phyloP scores from a whole-genome alignment of 208 protist genomes.

The Borovskyia barvae region DNA sequence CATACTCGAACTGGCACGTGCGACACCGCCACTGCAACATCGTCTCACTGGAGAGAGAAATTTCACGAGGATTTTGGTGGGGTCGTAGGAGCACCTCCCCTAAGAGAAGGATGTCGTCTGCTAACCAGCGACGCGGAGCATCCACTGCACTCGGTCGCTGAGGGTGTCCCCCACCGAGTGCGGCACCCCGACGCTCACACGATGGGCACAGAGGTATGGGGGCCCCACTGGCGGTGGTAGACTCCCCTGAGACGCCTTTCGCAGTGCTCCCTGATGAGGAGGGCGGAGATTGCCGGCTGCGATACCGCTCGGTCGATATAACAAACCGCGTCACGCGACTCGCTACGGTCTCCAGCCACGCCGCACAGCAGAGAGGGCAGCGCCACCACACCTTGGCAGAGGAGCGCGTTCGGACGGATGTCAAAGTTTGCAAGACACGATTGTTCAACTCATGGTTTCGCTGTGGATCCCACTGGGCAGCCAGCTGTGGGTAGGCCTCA shows the following conservation, averaged over 20 bases:
- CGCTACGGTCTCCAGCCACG: slow-evolving; percentile 63
- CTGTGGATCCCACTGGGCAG: slow-evolving; percentile 62
- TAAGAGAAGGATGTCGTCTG: slow-evolving; percentile 49
- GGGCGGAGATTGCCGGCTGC: neutral
- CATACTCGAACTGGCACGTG: slow-evolving; percentile 53
- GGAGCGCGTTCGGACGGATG: slow-evolving; percentile 39
- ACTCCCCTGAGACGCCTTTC: no score
- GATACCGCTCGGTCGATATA: neutral
- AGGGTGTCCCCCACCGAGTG: neutral
- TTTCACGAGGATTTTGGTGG: slow-evolving; percentile 44
- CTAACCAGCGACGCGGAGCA: slow-evolving; percentile 25
- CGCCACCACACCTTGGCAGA: slow-evolving; percentile 53
- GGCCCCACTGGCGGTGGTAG: neutral
- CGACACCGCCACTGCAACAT: slow-evolving; percentile 64
- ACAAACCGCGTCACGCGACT: slow-evolving; percentile 46
- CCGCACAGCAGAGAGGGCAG: slow-evolving; percentile 46
- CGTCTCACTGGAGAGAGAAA: slow-evolving; percentile 47
- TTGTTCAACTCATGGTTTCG: slow-evolving; percentile 53
- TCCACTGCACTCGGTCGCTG: neutral
- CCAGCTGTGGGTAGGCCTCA: slow-evolving; percentile 42
- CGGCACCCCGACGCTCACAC: slow-evolving; percentile 48
- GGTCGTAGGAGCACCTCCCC: slow-evolving; percentile 50
- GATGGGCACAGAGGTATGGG: slow-evolving; percentile 45
- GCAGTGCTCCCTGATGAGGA: no score
- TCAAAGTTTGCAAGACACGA: slow-evolving; percentile 40